phyloP scores from a whole-genome alignment of 441 rosid species.

The Adansonia grandidieri region DNA sequence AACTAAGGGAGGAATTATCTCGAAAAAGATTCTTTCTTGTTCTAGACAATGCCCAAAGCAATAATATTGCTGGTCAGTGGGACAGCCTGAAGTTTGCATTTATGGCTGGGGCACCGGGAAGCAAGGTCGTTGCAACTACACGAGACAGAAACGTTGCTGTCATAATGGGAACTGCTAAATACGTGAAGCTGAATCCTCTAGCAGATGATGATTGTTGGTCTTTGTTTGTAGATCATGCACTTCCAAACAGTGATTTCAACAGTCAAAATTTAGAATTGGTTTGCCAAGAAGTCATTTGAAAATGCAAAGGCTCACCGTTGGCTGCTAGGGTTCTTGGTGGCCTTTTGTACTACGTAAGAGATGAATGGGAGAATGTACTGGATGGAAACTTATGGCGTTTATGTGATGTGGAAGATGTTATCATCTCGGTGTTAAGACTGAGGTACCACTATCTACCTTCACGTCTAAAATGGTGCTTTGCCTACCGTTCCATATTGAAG shows the following conservation, averaged over 20 bases:
- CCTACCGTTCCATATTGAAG: neutral
- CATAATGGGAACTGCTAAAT: neutral
- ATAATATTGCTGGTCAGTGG: neutral
- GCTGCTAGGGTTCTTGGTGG: constrained; percentile 5
- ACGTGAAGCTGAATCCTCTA: constrained; percentile 7
- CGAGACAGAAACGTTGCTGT: neutral
- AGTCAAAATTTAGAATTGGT: neutral
- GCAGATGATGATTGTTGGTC: neutral
- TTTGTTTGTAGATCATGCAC: neutral
- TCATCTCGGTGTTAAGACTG: neutral
- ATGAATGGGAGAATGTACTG: neutral
- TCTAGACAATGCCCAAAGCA: neutral
- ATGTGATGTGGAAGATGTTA: neutral
- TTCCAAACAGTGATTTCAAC: neutral
- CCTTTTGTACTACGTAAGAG: neutral
- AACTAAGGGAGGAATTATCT: neutral
- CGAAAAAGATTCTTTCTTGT: neutral
- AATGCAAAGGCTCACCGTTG: constrained; percentile 3
- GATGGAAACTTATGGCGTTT: neutral
- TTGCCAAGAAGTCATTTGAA: neutral
- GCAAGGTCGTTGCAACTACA: neutral
- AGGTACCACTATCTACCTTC: constrained; percentile 4
- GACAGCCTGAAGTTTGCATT: neutral
- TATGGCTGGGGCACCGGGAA: neutral
- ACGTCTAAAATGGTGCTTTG: neutral